Percentiles rank a stretch among this genome's conserved stretches.
phyloP scores from a whole-genome alignment of 495 filamentous ascomycete species.

The Aspergillus asperescens region DNA sequence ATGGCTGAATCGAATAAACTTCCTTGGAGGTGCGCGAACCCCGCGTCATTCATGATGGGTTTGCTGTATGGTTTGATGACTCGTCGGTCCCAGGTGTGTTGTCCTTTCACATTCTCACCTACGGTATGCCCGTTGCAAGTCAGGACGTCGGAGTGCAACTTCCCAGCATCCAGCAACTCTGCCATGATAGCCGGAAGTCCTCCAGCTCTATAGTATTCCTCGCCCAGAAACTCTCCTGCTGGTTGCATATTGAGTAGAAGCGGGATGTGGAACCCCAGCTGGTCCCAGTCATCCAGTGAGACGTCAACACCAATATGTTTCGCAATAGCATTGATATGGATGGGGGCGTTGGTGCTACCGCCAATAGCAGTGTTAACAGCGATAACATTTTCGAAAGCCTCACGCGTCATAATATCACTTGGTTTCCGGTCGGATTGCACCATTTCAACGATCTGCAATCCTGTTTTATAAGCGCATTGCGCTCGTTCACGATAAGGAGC shows the following conservation, averaged over 20 bases:
- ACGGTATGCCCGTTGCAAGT: constrained; percentile 43
- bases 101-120: constrained; percentile 37
- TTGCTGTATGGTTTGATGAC: constrained; percentile 43
- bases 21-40: constrained; percentile 47
- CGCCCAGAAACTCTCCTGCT: constrained; percentile 46
- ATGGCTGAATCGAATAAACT: constrained; percentile 51
- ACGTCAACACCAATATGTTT: constrained; percentile 49
- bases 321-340: constrained; percentile 52
- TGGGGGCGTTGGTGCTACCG: constrained; percentile 53
- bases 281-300: constrained; percentile 51
- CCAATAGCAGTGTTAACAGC: constrained; percentile 50
- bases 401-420: constrained; percentile 51
- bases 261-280: constrained; percentile 43
- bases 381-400: constrained; percentile 53
- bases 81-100: constrained; percentile 41
- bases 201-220: constrained; percentile 51
- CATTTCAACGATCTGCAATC: constrained; percentile 51
- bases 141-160: constrained; percentile 35
- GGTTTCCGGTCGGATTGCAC: constrained; percentile 49
- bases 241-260: constrained; percentile 52
- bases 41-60: constrained; percentile 45
- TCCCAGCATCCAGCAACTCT: constrained; percentile 45
- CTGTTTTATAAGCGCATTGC: constrained; percentile 51
- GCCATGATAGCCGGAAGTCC: constrained; percentile 52
- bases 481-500: constrained; percentile 48